Evolutionary conservation across 495 filamentous ascomycete genomes (phyloP), one percentile per base, ranked within the genome.

Genomic region (Endocarpon pusillum): DNA sequence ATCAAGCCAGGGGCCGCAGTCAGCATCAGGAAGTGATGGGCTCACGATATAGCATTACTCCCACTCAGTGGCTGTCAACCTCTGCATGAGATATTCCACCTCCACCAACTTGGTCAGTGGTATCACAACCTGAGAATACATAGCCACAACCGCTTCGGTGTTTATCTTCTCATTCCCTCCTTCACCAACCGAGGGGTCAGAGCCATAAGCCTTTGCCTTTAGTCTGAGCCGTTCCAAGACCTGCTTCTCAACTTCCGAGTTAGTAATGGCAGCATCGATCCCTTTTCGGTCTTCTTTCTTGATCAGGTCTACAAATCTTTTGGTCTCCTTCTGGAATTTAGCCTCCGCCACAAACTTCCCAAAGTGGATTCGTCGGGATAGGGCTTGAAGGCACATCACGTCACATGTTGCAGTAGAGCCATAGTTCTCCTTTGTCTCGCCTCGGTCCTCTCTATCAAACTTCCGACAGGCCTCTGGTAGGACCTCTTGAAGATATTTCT

Each of bases 261-360:
- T 75, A 21, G 89, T 96, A 52, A 99, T 99, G 14, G 86, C 86
- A 19, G 67, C 74, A 48, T 75, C 84, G 40, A 99, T 82, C 3
- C 75, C 91, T 8, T 64, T 54, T 3, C 82, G 62, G 57, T 99
- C 86, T 34, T 62, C 73, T 9, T 66, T 73, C 44, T 70, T 70
- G 53, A 99, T 94, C 58, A 94, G 51, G 34, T 58, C 52, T 1
- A 83, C 81, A 53, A 84, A 96, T 36, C 50, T 60, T 44, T 87
- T 81, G 19, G 74, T 69, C 44, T 94, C 82, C 37, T 78, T 71
- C 45, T 66, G 71, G 54, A 94, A 99, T 64, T 99, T 99, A n/a
- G 81, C 76, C 63, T 99, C 91, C 8, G 91, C 91, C 3, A 99
- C 91, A 48, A 94, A 94, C 62, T 94, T 99, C 37, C 91, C 91